Base-by-base conservation (phyloP, 768 basidiomycete genomes). In the Trametes cinnabarina region DNA sequence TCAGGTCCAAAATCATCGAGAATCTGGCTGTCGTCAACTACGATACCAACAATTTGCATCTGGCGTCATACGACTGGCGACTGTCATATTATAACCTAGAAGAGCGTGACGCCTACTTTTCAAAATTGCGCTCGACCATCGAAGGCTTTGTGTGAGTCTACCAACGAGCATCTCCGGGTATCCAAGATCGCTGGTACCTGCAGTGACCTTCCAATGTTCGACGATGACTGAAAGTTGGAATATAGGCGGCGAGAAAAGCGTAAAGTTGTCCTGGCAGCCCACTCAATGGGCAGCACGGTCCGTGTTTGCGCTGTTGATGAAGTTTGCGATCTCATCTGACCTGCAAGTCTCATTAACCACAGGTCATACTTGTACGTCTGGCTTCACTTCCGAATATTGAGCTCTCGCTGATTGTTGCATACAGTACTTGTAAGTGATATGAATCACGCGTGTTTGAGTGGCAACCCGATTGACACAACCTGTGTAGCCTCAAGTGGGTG, bases 21-120 rank as follows among this genome's bases (percentile, higher is more conserved):
- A 98, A 99, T 64, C 79, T 98, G 2, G 94, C 96, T 0, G 92
- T 88, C 1, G 82, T 98, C 19, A 89, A 88, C 66, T 98, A 98
- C 66, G 95, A 98, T 65, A 90, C 91, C 0, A 92, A 94, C 65
- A 94, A 94, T 63, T 74, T 95, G 32, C 79, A 86, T 67, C 79
- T 93, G 4, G 90, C 90, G 1, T 84, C 91, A 14, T 97, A 97
- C 66, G 94, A 97, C 65, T 98, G 94, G 96, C 81, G 90, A 39
- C 68, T 92, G 32, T 91, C 90, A 14, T 92, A 84, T 71, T 87
- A 83, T 71, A 98, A 99, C 69, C 83, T 98, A 3, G 94, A 99
- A 74, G 87, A 87, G 63, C 84, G 94, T 17, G 94, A 95, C 67
- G 87, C 88, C 0, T 95, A 94, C 70, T 94, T 94, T 68, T 92